Conservation (phyloP, 208 protist species). For the Trypanosoma caninum region DNA sequence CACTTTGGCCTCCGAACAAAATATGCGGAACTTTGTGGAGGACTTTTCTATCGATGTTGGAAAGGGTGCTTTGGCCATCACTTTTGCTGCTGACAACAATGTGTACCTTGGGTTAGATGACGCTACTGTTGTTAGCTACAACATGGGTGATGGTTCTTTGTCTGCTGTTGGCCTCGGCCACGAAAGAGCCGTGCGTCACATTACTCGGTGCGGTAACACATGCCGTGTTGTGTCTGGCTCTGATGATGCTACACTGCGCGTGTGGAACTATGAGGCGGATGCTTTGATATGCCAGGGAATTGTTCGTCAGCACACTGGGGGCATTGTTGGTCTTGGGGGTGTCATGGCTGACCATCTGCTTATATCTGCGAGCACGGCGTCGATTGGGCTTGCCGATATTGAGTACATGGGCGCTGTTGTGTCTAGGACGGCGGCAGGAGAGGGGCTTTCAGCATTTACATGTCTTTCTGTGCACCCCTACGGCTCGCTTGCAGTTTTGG, state of each 20-base stretch:
- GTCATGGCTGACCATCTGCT: conserved; percentile 8
- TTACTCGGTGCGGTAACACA: conserved; percentile 6
- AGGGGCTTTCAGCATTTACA: conserved; percentile 2
- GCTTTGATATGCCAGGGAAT: conserved; percentile 12
- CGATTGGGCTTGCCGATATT: conserved; percentile 23
- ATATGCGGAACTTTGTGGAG: conserved; percentile 19
- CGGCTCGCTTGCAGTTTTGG: conserved; percentile 51
- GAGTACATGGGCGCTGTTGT: conserved; percentile 22
- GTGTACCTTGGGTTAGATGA: conserved; percentile 19
- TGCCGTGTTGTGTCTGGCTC: conserved; percentile 92
- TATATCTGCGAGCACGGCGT: conserved; percentile 5
- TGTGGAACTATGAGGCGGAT: conserved; percentile 83
- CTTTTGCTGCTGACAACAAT: conserved; percentile 25
- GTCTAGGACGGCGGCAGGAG: neutral
- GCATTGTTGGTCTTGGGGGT: conserved; percentile 5
- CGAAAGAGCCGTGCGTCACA: conserved; percentile 48
- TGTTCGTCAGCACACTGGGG: conserved; percentile 21
- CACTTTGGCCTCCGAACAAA: conserved; percentile 14
- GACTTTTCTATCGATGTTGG: conserved; percentile 1
- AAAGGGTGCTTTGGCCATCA: conserved; percentile 20
- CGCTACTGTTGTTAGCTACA: conserved; percentile 38
- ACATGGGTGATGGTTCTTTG: conserved; percentile 20
- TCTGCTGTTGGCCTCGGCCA: conserved; percentile 45
- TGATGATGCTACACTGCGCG: conserved; percentile 97
- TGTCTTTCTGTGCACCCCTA: conserved; percentile 56